A percentile compares a stretch with the other conserved stretches of the same genome.
Evolutionary conservation across 805 yeast genomes (phyloP).

Genomic region (Teunomyces panamensis): DNA sequence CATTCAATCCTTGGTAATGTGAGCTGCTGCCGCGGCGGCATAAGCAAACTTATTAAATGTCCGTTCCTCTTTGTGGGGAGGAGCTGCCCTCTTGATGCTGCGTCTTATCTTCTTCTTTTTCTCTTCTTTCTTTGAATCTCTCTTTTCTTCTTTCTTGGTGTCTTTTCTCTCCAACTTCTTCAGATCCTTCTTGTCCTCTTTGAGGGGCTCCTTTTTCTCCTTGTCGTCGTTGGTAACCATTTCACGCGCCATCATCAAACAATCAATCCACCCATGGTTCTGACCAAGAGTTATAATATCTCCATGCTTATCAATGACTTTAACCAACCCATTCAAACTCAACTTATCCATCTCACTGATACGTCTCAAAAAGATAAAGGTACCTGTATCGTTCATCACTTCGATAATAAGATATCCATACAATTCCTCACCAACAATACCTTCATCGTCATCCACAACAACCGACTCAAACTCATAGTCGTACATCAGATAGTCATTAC

Average conservation of each 20-base stretch:
- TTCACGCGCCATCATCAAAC: constrained; percentile 64
- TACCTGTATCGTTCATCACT: constrained; percentile 49
- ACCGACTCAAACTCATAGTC: constrained; percentile 64
- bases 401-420: constrained; percentile 67
- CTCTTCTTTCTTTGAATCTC: constrained; percentile 2
- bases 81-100: neutral
- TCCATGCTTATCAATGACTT: constrained; percentile 25
- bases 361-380: constrained; percentile 50
- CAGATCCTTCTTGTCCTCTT: neutral
- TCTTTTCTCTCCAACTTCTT: neutral
- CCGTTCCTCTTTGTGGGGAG: constrained; percentile 5
- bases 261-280: constrained; percentile 64
- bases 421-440: constrained; percentile 31
- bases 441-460: constrained; percentile 20
- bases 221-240: constrained; percentile 20
- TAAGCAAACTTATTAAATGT: constrained; percentile 36
- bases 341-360: constrained; percentile 37
- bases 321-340: constrained; percentile 19
- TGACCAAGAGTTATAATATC: constrained; percentile 41
- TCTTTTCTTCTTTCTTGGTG: constrained; percentile 1
- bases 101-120: constrained; percentile 1
- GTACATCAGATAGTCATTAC: constrained; percentile 63
- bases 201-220: neutral
- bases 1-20: constrained; percentile 14
- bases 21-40: constrained; percentile 48